Base-by-base conservation (phyloP, 2,329 filamentous ascomycete species). In the Periconia macrospinosa region DNA sequence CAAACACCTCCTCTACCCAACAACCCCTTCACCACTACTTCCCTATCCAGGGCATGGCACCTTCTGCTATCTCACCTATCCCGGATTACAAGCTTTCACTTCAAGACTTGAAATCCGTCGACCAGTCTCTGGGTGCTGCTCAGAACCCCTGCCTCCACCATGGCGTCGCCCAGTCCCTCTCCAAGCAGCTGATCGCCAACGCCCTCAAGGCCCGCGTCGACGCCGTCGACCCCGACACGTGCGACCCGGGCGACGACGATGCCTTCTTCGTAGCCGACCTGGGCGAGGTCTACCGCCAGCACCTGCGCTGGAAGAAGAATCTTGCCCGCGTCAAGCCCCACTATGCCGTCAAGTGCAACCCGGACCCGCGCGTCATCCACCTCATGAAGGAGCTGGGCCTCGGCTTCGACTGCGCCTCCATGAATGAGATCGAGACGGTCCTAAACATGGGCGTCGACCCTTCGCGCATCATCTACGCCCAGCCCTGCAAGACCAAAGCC, bases 271-370 rank as follows among this genome's bases (percentile, higher is more conserved):
- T 99, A 67, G 93, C 92, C 69, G 94, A 99, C 80, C 86, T 99
- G 70, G 94, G 94, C 77, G 92, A 97, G 80, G 90, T 99, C 74
- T 99, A 99, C 79, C 91, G 94, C 78, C 94, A 99, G 85, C 93
- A 97, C 71, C 81, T 97, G 75, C 90, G 93, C 78, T 99, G 94
- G 94, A 97, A 97, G 86, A 85, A 88, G 81, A 93, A 95, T 73
- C 81, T 99, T 70, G 86, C 87, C 65, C 89, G 93, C 66, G 90
- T 99, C 76, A 94, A 92, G 79, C 94, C 94, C 41, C 97, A 97
- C 71, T 99, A 97, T 79, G 91, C 93, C 65, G 93, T 99, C 81
- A 99, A 99, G 81, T 99, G 94, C 80, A 99, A 99, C 83, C 92
- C 93, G 27, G 93, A 99, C 77, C 85, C 88, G 46, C 87, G 90